Conservation (phyloP, 257 asterid genomes). For the Solanum sitiens region DNA sequence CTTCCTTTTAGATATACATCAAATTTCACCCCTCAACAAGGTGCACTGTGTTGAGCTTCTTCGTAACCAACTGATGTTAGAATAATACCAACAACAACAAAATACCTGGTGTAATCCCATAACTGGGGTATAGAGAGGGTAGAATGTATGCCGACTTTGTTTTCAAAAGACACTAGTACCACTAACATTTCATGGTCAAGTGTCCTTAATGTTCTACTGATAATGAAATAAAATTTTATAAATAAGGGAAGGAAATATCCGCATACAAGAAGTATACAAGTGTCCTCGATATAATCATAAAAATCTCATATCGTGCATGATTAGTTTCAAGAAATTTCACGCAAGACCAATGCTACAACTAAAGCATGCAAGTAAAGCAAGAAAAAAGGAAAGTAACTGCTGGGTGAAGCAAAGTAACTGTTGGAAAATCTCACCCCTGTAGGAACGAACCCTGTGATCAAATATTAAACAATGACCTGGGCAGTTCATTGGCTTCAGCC, state of each 20-base stretch:
- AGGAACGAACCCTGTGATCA: conserved; percentile 93
- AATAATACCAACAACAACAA: background rate
- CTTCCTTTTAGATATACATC: background rate
- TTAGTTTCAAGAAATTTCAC: background rate
- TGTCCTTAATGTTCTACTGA: background rate
- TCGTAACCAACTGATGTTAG: background rate
- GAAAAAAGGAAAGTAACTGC: background rate
- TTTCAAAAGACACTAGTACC: background rate
- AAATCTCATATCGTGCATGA: background rate
- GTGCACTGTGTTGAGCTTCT: background rate
- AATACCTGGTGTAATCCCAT: background rate
- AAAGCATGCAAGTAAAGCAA: background rate
- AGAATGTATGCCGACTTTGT: background rate
- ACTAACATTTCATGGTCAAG: background rate
- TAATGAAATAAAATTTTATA: background rate
- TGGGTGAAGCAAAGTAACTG: background rate
- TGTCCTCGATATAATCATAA: background rate
- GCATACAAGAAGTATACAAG: background rate
- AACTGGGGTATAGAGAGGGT: background rate
- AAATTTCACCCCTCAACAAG: background rate
- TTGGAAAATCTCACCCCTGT: conserved; percentile 53
- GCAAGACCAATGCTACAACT: background rate
- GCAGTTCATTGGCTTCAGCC: conserved; percentile 98
- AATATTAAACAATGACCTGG: conserved; percentile 98
- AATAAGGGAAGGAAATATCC: background rate